Percentiles rank a stretch among this genome's conserved stretches.
Conservation (phyloP, 1,139 yeast species). For the Geotrichum histeridarum region DNA sequence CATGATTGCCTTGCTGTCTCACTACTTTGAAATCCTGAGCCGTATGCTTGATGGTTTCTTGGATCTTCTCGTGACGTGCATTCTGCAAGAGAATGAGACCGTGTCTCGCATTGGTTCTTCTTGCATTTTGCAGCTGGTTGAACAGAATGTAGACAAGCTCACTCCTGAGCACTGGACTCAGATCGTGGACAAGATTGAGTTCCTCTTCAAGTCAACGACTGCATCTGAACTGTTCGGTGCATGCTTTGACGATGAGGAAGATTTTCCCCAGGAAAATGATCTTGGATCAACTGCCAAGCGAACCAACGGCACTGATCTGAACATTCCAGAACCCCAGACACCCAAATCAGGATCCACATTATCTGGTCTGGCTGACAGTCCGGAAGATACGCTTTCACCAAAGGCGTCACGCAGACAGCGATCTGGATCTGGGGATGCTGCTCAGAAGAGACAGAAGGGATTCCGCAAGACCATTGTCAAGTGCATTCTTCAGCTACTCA, state of each 20-base stretch:
- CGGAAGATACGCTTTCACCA: slow-evolving; percentile 2
- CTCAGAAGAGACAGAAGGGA: slow-evolving; percentile 28
- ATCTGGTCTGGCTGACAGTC: background rate
- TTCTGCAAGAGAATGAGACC: slow-evolving; percentile 94
- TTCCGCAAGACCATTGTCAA: slow-evolving; percentile 84
- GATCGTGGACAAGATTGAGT: slow-evolving; percentile 57
- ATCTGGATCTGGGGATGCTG: slow-evolving; percentile 9
- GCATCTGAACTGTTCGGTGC: slow-evolving; percentile 75
- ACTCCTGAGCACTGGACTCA: slow-evolving; percentile 64
- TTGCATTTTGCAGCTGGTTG: slow-evolving; percentile 71
- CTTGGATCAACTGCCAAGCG: background rate
- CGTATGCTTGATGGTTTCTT: slow-evolving; percentile 72
- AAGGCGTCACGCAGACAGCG: slow-evolving; percentile 13
- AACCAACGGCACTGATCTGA: background rate
- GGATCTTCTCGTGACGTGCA: slow-evolving; percentile 74
- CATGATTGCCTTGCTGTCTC: slow-evolving; percentile 76
- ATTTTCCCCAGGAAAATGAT: slow-evolving; percentile 14
- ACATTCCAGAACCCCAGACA: slow-evolving; percentile 1
- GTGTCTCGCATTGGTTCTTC: slow-evolving; percentile 91
- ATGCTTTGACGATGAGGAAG: slow-evolving; percentile 25
- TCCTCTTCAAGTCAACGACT: slow-evolving; percentile 73
- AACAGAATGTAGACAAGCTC: slow-evolving; percentile 67
- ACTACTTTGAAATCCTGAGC: slow-evolving; percentile 70
- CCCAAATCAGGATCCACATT: slow-evolving; percentile 1
- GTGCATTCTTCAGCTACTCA: slow-evolving; percentile 80